Evolutionary conservation across 352 stramenopile genomes (phyloP).

Genomic region (Phytophthora fragariaefolia): DNA sequence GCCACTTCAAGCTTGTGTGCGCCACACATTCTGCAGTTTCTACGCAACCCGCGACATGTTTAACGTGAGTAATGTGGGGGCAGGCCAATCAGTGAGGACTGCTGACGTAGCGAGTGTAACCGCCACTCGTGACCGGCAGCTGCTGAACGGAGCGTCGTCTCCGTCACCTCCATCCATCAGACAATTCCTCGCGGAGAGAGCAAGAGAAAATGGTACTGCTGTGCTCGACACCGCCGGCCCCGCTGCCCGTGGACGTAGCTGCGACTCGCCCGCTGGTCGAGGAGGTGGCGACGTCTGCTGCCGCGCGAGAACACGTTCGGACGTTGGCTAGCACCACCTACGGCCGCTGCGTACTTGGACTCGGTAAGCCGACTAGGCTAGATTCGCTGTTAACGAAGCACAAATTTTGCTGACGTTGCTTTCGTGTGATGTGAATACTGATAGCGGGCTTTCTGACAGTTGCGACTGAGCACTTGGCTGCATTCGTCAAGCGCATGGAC

Average conservation of each 20-base stretch:
- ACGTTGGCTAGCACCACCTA: constrained; percentile 48
- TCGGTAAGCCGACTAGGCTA: constrained; percentile 45
- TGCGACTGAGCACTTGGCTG: constrained; percentile 52
- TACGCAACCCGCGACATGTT: constrained; percentile 21
- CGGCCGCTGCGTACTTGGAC: constrained; percentile 77
- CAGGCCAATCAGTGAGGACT: constrained; percentile 30
- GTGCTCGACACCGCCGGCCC: constrained; percentile 32
- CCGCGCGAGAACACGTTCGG: constrained; percentile 38
- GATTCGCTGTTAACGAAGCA: neutral
- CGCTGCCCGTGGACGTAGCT: constrained; percentile 39
- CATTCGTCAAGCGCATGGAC: constrained; percentile 43
- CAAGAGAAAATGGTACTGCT: constrained; percentile 44
- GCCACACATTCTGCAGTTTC: constrained; percentile 30
- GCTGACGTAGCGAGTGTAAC: constrained; percentile 46
- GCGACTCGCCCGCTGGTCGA: constrained; percentile 37
- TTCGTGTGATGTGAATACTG: constrained; percentile 2
- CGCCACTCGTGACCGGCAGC: constrained; percentile 29
- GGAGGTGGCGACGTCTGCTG: constrained; percentile 28
- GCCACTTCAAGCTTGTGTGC: constrained; percentile 11
- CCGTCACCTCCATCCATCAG: constrained; percentile 28
- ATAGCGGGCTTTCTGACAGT: constrained; percentile 74
- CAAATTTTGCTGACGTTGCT: constrained; percentile 2
- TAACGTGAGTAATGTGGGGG: constrained; percentile 23
- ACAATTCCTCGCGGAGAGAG: constrained; percentile 2
- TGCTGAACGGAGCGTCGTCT: constrained; percentile 17